Base-by-base conservation (phyloP, 2,329 filamentous ascomycete species). In the Fusarium sp. region DNA sequence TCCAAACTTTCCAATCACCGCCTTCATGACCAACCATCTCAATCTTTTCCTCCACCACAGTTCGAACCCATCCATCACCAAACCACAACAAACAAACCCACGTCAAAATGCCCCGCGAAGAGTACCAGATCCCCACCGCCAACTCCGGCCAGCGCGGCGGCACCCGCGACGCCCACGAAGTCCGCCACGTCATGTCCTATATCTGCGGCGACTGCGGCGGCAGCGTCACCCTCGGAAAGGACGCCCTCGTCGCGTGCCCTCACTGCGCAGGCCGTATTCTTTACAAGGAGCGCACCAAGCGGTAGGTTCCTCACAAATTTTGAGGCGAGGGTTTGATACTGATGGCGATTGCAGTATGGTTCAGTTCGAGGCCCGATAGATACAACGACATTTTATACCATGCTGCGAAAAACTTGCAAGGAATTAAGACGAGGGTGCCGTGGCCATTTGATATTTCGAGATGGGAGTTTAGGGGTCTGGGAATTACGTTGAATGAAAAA, bases 221-320 rank as follows among this genome's bases (percentile, higher is more conserved):
- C 52, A 76, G 74, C 75, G 78, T 79, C 63, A 77, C 76, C 56
- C 78, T 81, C 68, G 72, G 74, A 60, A 79, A 80, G 74, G 81
- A 82, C 60, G 86, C 85, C 47, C 83, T 88, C n/a, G 79, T 81
- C 48, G 80, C 80, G 21, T 81, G 80, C 70, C 77, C 79, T 58
- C 79, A 81, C 66, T 99, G 96, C 79, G 96, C 96, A 10, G 96
- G 97, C 76, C 90, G 96, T 70, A 94, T 99, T 64, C 82, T 99
- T 71, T 98, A 98, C 82, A 99, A 99, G 88, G 93, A 97, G 87
- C 84, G 96, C 77, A 99, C 96, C 42, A 97, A 97, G 86, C 89
- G 96, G 96, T 97, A 79, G 80, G 91, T 82, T 61, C 50, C 3
- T 2, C 18, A 8, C 8, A 7, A 31, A n/a, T n/a, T n/a, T n/a